Evolutionary conservation across 805 yeast genomes (phyloP), one percentile per base, ranked within the genome.

Genomic region (Myxozyma sirexii): DNA sequence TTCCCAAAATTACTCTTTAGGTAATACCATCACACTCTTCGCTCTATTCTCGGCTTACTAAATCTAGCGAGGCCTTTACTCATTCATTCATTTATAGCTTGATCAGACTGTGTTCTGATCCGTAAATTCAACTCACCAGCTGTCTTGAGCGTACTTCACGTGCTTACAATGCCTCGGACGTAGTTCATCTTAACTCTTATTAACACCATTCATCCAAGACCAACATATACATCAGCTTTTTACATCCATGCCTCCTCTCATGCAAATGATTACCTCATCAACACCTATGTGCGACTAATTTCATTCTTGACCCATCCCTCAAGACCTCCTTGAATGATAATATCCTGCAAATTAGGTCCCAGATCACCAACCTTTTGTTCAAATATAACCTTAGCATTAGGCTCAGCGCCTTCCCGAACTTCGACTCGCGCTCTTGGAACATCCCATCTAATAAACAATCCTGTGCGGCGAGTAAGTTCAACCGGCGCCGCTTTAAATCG

Each of bases 221-320:
- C n/a, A n/a, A n/a, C n/a, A n/a, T n/a, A n/a, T n/a, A n/a, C n/a
- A n/a, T n/a, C n/a, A n/a, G 33, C 45, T 7, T 24, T 23, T 33
- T 26, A 35, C 37, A 12, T 24, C 17, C 15, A 24, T 46, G 10
- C 41, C n/a, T 19, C 49, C 2, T 8, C 45, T 10, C 19, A 47
- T 33, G 15, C 41, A 47, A n/a, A 41, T 13, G 5, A 51, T 21
- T 15, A 8, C 4, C 35, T 27, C 27, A 24, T 13, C 35, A 31
- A 41, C 17, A 10, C 17, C 19, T 39, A 29, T 35, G 26, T 19
- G 15, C 43, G 52, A 21, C 53, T 31, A 48, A 65, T 65, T 52
- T 73, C 90, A 87, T 21, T 80, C 75, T 82, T 88, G 59, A 94
- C 97, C 99, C 99, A 94, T 43, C 96, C 96, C 80, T 94, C 99